Evolutionary conservation across 1,139 yeast species (phyloP), one percentile per base, ranked within the genome.

Genomic region (Zhuliangozyma parablackwelliae): DNA sequence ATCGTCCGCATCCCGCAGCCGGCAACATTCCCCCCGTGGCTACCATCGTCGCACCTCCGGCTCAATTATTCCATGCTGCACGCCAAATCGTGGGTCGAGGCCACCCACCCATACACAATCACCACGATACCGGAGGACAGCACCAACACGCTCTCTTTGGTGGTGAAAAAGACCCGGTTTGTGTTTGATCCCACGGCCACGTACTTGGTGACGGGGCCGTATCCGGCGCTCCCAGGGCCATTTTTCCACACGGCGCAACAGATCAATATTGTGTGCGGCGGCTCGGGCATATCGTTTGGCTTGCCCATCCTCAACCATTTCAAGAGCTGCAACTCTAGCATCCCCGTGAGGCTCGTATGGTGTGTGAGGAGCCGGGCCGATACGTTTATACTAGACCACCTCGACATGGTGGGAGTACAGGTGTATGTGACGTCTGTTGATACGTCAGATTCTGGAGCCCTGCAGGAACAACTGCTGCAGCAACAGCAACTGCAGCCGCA

Each of bases 211-310:
- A 45, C 59, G 2, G 62, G 61, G 1, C 70, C 70, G 2, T 63
- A 48, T 38, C 53, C 59, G 1, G 46, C 68, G 9, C 37, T 63
- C 7, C 52, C 59, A 1, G 48, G 49, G 6, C 54, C 53, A 7
- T 57, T 61, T 32, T 56, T 56, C 40, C 43, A 54, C 31, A 64
- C 78, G 1, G 80, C 78, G 0, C 72, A 72, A 30, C 69, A 75
- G 36, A 75, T 81, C 0, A 56, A 72, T 8, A 70, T 88, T 7
- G 59, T 88, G 4, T 84, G 89, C 27, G 97, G 96, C 7, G 97
- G 97, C 0, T 78, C 95, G 0, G 97, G 96, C 0, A 73, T 89
- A 6, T 82, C 96, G 0, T 76, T 79, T 49, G 92, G 87, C 0
- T 61, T 87, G 2, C 86, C 95, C 0, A 43, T 83, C 3, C 67